phyloP scores from a whole-genome alignment of 2,329 filamentous ascomycete species.

The Scorias spongiosa region DNA sequence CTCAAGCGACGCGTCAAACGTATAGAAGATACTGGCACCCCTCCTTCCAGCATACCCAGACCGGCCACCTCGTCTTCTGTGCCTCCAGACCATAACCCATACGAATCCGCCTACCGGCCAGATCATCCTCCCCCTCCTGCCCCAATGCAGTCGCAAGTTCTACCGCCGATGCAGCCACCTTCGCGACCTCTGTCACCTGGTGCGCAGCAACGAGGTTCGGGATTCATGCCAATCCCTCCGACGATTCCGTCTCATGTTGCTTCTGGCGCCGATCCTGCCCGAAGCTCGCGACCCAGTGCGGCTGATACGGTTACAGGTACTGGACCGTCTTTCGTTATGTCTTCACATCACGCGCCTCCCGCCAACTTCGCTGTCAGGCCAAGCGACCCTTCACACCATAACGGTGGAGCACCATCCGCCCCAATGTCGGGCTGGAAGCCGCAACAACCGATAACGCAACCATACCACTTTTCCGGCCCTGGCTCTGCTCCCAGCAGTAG shows the following conservation, averaged over 20 bases:
- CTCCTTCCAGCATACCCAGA: constrained; percentile 1
- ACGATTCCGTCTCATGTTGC: background rate
- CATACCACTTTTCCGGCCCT: background rate
- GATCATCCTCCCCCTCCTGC: constrained; percentile 1
- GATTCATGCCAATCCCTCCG: background rate
- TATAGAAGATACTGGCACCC: constrained; percentile 13
- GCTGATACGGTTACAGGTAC: background rate
- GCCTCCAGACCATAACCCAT: background rate
- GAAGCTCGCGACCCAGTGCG: background rate
- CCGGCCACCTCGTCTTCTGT: constrained; percentile 1
- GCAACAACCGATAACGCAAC: background rate
- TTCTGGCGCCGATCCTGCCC: background rate
- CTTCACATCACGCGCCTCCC: background rate
- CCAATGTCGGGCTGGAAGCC: background rate
- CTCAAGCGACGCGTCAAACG: constrained; percentile 31
- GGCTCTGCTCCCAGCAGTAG: background rate
- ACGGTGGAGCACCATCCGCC: background rate
- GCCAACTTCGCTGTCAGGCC: background rate
- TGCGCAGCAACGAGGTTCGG: background rate
- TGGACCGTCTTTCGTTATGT: background rate
- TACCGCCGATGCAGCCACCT: background rate
- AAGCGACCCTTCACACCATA: background rate
- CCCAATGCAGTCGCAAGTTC: constrained; percentile 1
- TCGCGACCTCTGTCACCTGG: background rate
- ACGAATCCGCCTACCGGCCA: constrained; percentile 1